These are phyloP conservation scores for Ceratocystis cubensis DNA, from an alignment of 2,329 filamentous ascomycete species.

Conservation along the genomic window DNA sequence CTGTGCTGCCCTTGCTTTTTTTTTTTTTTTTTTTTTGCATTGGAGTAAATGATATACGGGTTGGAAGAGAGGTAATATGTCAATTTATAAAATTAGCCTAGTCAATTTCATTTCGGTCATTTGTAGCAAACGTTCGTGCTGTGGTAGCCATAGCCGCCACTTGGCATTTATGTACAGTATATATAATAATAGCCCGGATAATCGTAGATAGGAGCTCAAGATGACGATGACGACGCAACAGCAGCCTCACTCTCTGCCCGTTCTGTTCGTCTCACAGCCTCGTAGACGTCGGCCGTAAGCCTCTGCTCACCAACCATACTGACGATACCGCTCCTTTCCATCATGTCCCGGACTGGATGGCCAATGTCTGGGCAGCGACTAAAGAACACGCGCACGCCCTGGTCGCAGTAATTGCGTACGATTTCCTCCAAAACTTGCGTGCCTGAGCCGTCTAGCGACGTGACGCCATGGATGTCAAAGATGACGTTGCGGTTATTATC, in stretches of 20 bases:
- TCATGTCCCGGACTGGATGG: conserved; percentile 54
- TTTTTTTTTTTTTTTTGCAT: too few relatives aligned
- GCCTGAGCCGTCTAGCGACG: conserved; percentile 82
- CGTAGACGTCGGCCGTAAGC: conserved; percentile 72
- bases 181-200: not conserved
- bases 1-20: too few relatives aligned
- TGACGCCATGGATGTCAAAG: conserved; percentile 97
- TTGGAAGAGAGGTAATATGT: too few relatives aligned
- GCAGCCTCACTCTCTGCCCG: not conserved
- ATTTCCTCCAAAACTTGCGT: conserved; percentile 88
- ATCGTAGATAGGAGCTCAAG: not conserved
- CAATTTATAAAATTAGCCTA: too few relatives aligned
- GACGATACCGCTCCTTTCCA: conserved; percentile 72
- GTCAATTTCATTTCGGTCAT: too few relatives aligned
- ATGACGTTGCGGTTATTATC: conserved; percentile 85
- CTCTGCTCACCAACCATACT: conserved; percentile 62
- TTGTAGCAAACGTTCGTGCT: too few relatives aligned
- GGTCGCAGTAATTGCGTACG: conserved; percentile 63
- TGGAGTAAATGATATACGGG: too few relatives aligned
- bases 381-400: conserved; percentile 68
- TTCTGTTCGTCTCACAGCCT: conserved; percentile 73
- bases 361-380: conserved; percentile 40
- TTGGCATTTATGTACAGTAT: not conserved
- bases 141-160: too few relatives aligned
- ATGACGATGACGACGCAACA: not conserved